phyloP scores from a whole-genome alignment of 1,284 basidiomycete species.

The Apiotrichum sp. region DNA sequence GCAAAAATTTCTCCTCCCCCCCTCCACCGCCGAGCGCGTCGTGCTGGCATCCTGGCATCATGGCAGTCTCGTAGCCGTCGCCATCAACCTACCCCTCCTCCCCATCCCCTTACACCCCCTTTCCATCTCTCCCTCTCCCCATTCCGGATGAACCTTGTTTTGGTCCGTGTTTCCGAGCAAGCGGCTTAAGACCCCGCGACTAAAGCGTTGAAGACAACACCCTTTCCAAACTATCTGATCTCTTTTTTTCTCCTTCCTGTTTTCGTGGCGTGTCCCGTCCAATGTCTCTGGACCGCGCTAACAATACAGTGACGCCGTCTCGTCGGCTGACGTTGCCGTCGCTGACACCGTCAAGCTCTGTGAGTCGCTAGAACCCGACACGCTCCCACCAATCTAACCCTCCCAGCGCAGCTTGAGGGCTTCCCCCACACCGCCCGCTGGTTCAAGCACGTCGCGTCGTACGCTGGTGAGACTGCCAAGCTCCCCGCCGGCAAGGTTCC shows the following conservation, averaged over 20 bases:
- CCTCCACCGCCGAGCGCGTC: neutral
- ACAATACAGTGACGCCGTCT: slow-evolving; percentile 72
- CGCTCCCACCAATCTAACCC: slow-evolving; percentile 52
- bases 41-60: neutral
- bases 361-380: slow-evolving; percentile 66
- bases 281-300: slow-evolving; percentile 10
- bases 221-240: slow-evolving; percentile 78
- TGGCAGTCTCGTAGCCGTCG: neutral
- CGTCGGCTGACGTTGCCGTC: slow-evolving; percentile 93
- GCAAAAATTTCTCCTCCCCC: no score
- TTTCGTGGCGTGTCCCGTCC: neutral
- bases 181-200: slow-evolving; percentile 92
- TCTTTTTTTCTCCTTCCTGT: slow-evolving; percentile 12
- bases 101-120: neutral
- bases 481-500: slow-evolving; percentile 81
- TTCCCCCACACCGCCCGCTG: slow-evolving; percentile 81
- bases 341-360: slow-evolving; percentile 67
- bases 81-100: neutral
- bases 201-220: slow-evolving; percentile 48
- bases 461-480: slow-evolving; percentile 65
- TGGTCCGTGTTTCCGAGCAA: slow-evolving; percentile 98
- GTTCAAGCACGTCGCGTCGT: slow-evolving; percentile 91
- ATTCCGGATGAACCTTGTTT: slow-evolving; percentile 70
- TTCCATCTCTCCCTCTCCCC: slow-evolving; percentile 3
- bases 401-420: slow-evolving; percentile 52